These are phyloP conservation scores for Senecio squalidus DNA, from an alignment of 140 eudicot genomes.

Conservation along the genomic window DNA sequence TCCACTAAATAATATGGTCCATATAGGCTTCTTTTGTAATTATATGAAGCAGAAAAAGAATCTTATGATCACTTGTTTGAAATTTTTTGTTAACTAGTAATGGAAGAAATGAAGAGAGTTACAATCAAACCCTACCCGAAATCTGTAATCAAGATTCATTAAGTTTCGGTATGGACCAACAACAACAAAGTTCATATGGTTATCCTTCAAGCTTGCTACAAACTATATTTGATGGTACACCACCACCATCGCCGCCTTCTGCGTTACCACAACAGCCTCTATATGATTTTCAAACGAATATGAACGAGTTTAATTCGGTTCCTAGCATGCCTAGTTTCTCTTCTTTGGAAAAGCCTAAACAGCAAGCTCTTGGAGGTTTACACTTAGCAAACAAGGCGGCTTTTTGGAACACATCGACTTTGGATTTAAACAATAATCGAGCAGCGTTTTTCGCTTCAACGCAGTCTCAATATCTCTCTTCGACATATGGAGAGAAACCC, in stretches of 20 bases:
- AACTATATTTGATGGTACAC: slow-evolving; percentile 37
- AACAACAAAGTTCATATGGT: slow-evolving; percentile 35
- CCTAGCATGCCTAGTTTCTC: slow-evolving; percentile 32
- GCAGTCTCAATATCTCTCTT: slow-evolving; percentile 34
- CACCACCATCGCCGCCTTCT: slow-evolving; percentile 19
- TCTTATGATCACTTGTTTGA: slow-evolving; percentile 20
- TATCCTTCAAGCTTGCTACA: slow-evolving; percentile 56
- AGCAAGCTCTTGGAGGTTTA: slow-evolving; percentile 22
- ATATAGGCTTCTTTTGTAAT: slow-evolving; percentile 34
- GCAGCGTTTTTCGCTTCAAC: slow-evolving; percentile 27
- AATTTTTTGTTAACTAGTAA: slow-evolving; percentile 18
- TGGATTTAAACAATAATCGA: slow-evolving; percentile 29
- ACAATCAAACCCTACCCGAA: slow-evolving; percentile 38
- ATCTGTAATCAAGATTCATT: slow-evolving; percentile 24
- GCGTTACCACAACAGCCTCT: slow-evolving; percentile 20
- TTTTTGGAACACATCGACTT: slow-evolving; percentile 30
- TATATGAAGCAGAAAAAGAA: slow-evolving; percentile 31
- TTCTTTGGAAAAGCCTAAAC: slow-evolving; percentile 32
- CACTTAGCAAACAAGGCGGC: slow-evolving; percentile 27
- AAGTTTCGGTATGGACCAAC: slow-evolving; percentile 23
- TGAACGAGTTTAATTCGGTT: slow-evolving; percentile 19
- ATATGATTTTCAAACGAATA: slow-evolving; percentile 20
- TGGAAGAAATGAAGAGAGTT: slow-evolving; percentile 31
- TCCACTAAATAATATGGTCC: slow-evolving; percentile 44
- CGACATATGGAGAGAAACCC: slow-evolving; percentile 31